These are phyloP conservation scores for Xylariaceae sp. DNA, from an alignment of 2,329 filamentous ascomycete species.

Conservation along the genomic window DNA sequence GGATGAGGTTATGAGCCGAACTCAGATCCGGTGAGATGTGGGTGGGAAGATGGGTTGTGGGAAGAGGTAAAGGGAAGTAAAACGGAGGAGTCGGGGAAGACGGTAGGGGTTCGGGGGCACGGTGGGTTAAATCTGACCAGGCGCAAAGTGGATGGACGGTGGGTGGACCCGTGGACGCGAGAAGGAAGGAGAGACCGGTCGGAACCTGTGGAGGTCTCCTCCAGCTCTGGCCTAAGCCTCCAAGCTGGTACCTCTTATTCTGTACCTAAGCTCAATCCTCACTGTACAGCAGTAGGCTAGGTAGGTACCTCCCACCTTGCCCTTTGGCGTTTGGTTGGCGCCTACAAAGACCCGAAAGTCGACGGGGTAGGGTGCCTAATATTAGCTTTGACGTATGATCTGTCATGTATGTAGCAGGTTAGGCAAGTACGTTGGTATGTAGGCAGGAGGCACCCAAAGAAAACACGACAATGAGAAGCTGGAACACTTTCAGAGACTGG, in stretches of 20 bases:
- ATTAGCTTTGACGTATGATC: not conserved
- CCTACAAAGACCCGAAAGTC: not conserved
- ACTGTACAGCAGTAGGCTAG: not conserved
- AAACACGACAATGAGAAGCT: not conserved
- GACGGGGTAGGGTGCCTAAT: not conserved
- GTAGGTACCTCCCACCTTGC: not conserved
- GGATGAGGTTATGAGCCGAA: slow-evolving; percentile 21
- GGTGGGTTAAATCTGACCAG: slow-evolving; percentile 29
- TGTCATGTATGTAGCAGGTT: too few species aligned
- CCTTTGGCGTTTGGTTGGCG: too few species aligned
- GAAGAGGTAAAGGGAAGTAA: slow-evolving; percentile 17
- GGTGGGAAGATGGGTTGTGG: not conserved
- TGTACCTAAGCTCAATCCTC: too few species aligned
- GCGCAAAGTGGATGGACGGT: slow-evolving; percentile 7
- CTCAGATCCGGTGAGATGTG: slow-evolving; percentile 20
- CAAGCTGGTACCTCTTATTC: not conserved
- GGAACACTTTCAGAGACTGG: too few species aligned
- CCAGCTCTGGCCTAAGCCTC: not conserved
- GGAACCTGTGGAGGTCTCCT: slow-evolving; percentile 27
- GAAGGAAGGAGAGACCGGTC: slow-evolving; percentile 26
- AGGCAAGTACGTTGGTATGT: too few species aligned
- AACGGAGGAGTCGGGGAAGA: slow-evolving; percentile 29
- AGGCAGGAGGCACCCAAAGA: not conserved
- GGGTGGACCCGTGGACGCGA: slow-evolving; percentile 18
- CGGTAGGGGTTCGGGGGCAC: slow-evolving; percentile 30